Base-by-base conservation (phyloP, 768 basidiomycete species). In the Tulasnella sp. region DNA sequence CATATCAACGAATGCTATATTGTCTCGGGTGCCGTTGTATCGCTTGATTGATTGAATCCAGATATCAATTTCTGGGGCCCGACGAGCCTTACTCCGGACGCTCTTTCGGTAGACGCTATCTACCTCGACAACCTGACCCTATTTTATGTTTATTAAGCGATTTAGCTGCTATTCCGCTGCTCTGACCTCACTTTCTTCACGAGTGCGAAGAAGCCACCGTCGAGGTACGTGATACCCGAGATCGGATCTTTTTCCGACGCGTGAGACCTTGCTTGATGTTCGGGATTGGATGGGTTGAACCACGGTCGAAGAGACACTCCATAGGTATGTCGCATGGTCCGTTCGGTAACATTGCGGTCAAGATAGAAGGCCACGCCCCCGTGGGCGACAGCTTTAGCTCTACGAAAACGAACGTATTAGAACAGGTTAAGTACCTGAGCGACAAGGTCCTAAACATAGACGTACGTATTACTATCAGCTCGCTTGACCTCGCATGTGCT, bases 361-460 rank as follows among this genome's bases (percentile, higher is more conserved):
- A 92, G 93, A 85, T 94, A 94, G 85, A 95, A 95, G 41, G 93
- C 93, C 81, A 95, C 90, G 0, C 94, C 93, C 31, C 94, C 94
- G 81, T 95, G 93, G 42, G 94, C 93, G 9, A 94, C 93, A 3
- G 94, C 94, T 85, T 95, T 95, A n/a, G 94, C n/a, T 54, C n/a
- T n/a, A n/a, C n/a, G n/a, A n/a, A n/a, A n/a, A n/a, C n/a, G n/a
- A n/a, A n/a, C n/a, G n/a, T n/a, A n/a, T n/a, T n/a, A n/a, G n/a
- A n/a, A n/a, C n/a, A n/a, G n/a, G n/a, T n/a, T n/a, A n/a, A n/a
- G n/a, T n/a, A n/a, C n/a, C n/a, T n/a, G 9, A 9, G 7, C 4
- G 8, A 12, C 16, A n/a, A n/a, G n/a, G n/a, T 95, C 84, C 94
- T 93, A 75, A 90, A 37, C 37, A 2, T 6, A 37, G 37, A 37